Evolutionary conservation across 2,329 filamentous ascomycete genomes (phyloP), one percentile per base, ranked within the genome.

Genomic region (Coleophoma eucalyptorum): DNA sequence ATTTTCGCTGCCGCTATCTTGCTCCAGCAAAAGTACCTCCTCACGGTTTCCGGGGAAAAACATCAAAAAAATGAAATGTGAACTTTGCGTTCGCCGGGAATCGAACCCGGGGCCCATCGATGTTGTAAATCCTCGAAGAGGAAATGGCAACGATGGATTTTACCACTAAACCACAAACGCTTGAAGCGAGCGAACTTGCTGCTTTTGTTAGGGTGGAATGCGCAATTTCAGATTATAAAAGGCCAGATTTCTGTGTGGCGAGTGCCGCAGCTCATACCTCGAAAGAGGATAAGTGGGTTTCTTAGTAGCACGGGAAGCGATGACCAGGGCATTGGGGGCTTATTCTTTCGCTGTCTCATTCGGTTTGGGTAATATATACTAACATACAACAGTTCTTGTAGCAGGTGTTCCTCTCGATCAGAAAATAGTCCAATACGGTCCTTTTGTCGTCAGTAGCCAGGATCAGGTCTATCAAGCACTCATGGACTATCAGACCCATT

Each of bases 401-500:
- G 89, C 90, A 0, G 90, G 91, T 11, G 79, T 88, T 58, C 90
- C 91, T 2, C 75, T 93, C 1, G 86, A 93, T 60, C 89, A 94
- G 70, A 79, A 84, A 38, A 80, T 94, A 34, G 84, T 93, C 33
- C 89, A 94, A 72, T 92, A 93, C 61, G 90, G 89, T 0, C 89
- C 90, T 1, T 94, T 94, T 65, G 90, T 94, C n/a, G 70, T 91
- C 52, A 90, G 74, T 53, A 81, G 78, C 40, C 75, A 86, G 64
- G 83, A 88, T 48, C 83, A 88, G 58, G 86, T 93, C 4, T 84
- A 87, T 62, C 79, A 93, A 73, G 88, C 89, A 2, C 77, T 94
- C 68, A 72, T 81, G 60, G 89, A 94, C 67, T 94, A 83, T 63
- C 86, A 89, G 70, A 83, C 76, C 13, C 76, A 81, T 55, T 75